A percentile compares a stretch with the other conserved stretches of the same genome.
Conservation (phyloP, 768 basidiomycete species). For the Suillus spraguei region DNA sequence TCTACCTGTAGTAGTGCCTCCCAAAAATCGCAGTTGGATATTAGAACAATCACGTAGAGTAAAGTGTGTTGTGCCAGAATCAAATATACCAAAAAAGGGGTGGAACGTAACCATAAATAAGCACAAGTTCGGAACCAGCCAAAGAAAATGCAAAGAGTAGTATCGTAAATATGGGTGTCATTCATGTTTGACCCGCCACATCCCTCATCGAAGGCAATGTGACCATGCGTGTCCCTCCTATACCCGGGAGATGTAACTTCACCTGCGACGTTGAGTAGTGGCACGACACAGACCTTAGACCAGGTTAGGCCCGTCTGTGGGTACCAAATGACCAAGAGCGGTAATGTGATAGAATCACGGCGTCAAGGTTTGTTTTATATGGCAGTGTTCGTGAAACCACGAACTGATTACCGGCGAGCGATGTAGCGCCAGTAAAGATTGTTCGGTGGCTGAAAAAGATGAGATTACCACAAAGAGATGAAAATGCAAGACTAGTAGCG, state of each 20-base stretch:
- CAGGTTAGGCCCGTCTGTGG: not conserved
- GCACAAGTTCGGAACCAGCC: conserved; percentile 9
- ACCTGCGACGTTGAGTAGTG: conserved; percentile 7
- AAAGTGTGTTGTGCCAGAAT: conserved; percentile 1
- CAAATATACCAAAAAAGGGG: not conserved
- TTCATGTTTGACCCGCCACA: conserved; percentile 5
- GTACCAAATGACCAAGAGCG: not conserved
- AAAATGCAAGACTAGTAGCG: conserved; percentile 2
- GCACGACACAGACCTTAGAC: not conserved
- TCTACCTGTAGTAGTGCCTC: not conserved
- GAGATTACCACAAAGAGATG: conserved; percentile 5
- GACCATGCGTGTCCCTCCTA: conserved; percentile 2
- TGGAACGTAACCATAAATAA: not conserved
- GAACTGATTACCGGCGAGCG: conserved; percentile 39
- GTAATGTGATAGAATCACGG: conserved; percentile 4
- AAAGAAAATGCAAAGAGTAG: conserved; percentile 6
- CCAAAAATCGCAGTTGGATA: not conserved
- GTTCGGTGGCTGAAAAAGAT: conserved; percentile 43
- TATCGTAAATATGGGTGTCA: conserved; percentile 9
- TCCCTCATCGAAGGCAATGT: conserved; percentile 3
- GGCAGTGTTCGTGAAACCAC: conserved; percentile 4
- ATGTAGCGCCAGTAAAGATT: conserved; percentile 48
- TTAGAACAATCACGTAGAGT: not conserved
- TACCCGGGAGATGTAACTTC: conserved; percentile 1
- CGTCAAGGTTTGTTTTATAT: conserved; percentile 1